Conservation (phyloP, 305 asterid genomes). For the Fraxinus albicans region DNA sequence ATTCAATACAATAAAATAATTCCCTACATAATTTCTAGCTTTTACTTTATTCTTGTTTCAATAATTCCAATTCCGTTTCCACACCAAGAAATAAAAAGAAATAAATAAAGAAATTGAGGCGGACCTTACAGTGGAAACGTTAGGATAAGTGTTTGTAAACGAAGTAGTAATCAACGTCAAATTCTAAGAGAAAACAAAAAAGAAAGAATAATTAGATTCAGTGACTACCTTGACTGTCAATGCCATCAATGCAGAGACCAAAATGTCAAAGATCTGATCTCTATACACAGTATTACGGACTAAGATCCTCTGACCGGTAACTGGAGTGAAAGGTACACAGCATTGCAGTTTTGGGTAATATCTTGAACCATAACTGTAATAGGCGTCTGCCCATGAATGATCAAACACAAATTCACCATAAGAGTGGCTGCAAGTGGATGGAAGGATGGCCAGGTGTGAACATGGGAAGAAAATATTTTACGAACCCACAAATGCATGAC, state of each 20-base stretch:
- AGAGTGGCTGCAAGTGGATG: constrained; percentile 76
- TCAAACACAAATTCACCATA: constrained; percentile 98
- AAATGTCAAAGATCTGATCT: constrained; percentile 80
- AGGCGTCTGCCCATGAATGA: constrained; percentile 99
- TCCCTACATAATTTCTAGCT: neutral
- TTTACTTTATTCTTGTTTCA: neutral
- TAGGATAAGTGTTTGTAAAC: neutral
- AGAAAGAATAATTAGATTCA: constrained; percentile 17
- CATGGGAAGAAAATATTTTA: constrained; percentile 8
- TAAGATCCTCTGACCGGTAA: constrained; percentile 93
- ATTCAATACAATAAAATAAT: neutral
- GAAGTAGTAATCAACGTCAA: constrained; percentile 7
- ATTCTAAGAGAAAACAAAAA: neutral
- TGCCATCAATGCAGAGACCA: constrained; percentile 84
- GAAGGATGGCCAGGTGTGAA: constrained; percentile 26
- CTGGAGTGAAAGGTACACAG: constrained; percentile 96
- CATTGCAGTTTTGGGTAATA: constrained; percentile 91
- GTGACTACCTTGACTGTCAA: constrained; percentile 66
- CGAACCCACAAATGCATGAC: neutral
- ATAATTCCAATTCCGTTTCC: neutral
- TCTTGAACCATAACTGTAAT: constrained; percentile 74
- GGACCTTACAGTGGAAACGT: neutral
- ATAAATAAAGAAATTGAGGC: neutral
- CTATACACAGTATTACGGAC: constrained; percentile 62
- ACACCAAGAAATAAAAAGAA: neutral